These are phyloP conservation scores for Lentinula detonsa DNA, from an alignment of 768 basidiomycete species.

Conservation along the genomic window DNA sequence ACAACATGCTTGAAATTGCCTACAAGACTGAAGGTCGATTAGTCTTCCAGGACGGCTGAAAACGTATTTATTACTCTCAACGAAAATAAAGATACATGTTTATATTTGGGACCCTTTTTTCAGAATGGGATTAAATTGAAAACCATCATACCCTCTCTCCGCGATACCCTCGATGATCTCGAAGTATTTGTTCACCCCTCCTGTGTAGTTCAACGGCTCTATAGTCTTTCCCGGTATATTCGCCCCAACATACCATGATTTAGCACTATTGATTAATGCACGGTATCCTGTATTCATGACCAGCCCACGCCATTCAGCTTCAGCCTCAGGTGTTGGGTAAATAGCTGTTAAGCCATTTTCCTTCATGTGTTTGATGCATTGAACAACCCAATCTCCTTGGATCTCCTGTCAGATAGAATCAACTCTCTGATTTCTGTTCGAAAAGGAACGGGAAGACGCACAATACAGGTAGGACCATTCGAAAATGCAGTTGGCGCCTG, in stretches of 20 bases:
- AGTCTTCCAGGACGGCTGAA: no score
- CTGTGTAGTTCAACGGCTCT: conserved; percentile 10
- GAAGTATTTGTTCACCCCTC: conserved; percentile 9
- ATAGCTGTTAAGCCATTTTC: conserved; percentile 4
- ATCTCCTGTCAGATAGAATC: conserved; percentile 12
- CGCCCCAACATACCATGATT: conserved; percentile 11
- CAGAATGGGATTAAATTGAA: neutral
- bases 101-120: neutral
- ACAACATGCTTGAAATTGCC: no score
- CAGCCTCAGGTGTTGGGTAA: neutral
- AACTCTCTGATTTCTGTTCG: neutral
- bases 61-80: no score
- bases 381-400: conserved; percentile 20
- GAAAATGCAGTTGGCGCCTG: conserved; percentile 12
- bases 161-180: conserved; percentile 4
- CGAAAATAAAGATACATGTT: no score
- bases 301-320: neutral
- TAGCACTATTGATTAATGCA: neutral
- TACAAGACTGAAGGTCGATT: no score
- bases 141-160: conserved; percentile 14
- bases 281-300: neutral
- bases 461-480: conserved; percentile 1
- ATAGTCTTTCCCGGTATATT: conserved; percentile 12
- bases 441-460: neutral
- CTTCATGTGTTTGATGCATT: conserved; percentile 15